Base-by-base conservation (phyloP, 352 stramenopile genomes). In the Pythium rhizo-oryzae region DNA sequence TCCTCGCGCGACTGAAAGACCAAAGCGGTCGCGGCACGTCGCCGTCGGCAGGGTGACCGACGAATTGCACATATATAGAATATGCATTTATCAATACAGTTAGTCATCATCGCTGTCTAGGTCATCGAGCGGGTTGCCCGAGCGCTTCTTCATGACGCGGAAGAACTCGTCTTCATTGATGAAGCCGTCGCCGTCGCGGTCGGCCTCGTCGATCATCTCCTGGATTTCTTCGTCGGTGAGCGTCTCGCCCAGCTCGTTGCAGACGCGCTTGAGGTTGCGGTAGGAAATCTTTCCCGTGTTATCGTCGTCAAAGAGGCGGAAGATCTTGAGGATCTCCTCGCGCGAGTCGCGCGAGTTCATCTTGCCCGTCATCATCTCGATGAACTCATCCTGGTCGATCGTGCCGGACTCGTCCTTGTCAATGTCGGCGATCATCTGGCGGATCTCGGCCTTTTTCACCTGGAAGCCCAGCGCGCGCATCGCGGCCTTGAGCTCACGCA, bases 101-200 rank as follows among this genome's bases (percentile, higher is more conserved):
- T 47, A 95, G 52, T 98, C 92, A 43, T 97, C 90, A 70, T 98
- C 92, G 46, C 86, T 96, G 54, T 95, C 87, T 11, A 97, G 72
- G 68, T 98, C 93, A 62, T 98, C 92, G 13, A 98, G 75, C 4
- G 93, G 93, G 53, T 97, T 97, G 7, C 97, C 93, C 16, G 89
- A 96, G 8, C 94, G 88, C 71, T 98, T 98, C 66, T 97, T 97
- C 95, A 98, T 98, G 35, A 98, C 92, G 13, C 92, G 86, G 70
- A 97, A 98, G 72, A 98, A 98, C 63, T 98, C 95, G 28, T 98
- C 94, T 52, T 97, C 89, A 65, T 97, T 98, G 72, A 98, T 97
- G 21, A 98, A 78, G 0, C 93, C 94, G 67, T 98, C 94, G 41
- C 93, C 86, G 60, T 98, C 93, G 15, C 94, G 83, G 59, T 98